phyloP scores from a whole-genome alignment of 2,329 filamentous ascomycete species.

The Karstenula rhodostoma region DNA sequence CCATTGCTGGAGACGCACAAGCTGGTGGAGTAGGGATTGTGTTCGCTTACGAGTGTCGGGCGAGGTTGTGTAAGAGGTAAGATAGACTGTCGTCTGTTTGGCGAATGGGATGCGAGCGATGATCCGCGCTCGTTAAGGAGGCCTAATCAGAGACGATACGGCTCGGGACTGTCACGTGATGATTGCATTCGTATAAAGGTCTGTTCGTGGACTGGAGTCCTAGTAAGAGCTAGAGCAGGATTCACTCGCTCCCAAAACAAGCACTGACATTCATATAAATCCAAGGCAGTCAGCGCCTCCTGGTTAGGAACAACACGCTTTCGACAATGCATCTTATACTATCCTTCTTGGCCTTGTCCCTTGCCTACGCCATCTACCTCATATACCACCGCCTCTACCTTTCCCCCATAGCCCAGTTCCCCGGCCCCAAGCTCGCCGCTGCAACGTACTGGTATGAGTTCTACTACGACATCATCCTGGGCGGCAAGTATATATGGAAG shows the following conservation, averaged over 20 bases:
- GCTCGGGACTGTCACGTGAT: not conserved
- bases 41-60: not conserved
- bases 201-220: not conserved
- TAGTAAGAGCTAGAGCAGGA: not conserved
- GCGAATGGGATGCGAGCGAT: not conserved
- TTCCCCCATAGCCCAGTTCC: slow-evolving; percentile 29
- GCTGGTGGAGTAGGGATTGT: not conserved
- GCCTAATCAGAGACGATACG: not conserved
- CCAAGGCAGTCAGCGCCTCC: not conserved
- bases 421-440: slow-evolving; percentile 41
- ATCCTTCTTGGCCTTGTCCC: not conserved
- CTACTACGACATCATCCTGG: slow-evolving; percentile 38
- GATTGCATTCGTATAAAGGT: not conserved
- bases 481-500: slow-evolving; percentile 44
- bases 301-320: not conserved
- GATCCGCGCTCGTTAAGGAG: not conserved
- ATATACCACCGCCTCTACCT: slow-evolving; percentile 22
- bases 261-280: not conserved
- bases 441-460: slow-evolving; percentile 38
- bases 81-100: not conserved
- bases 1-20: not conserved
- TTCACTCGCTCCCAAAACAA: not conserved
- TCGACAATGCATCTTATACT: slow-evolving; percentile 12
- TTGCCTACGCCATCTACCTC: slow-evolving; percentile 6
- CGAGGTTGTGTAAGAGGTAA: not conserved